Base-by-base conservation (phyloP, 352 stramenopile genomes). In the Phytophthora pinifolia region DNA sequence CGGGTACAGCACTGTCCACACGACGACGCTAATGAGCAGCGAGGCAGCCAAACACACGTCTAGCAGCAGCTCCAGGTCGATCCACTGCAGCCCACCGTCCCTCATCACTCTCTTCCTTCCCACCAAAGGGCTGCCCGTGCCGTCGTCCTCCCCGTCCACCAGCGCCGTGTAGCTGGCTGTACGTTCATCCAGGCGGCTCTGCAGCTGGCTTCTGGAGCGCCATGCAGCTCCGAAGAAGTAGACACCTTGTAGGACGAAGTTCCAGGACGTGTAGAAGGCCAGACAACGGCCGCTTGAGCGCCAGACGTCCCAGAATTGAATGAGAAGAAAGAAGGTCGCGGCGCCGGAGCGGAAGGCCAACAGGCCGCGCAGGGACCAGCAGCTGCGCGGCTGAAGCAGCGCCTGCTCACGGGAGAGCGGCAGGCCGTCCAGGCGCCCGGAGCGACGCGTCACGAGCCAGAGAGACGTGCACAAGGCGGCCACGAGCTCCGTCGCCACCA, bases 211-310 rank as follows among this genome's bases (percentile, higher is more conserved):
- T 42, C 52, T 49, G 4, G 78, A 84, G 14, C 65, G 55, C 32
- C 39, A 46, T 1, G 67, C 58, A 7, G 80, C 78, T 5, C 51
- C 20, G 0, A 33, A 33, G 55, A 91, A 91, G 70, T 91, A 91
- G 27, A 46, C 35, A 38, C 76, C 78, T 51, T 94, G 81, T 3
- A 74, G 55, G n/a, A 88, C 70, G 38, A 92, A 90, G 59, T 94
- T 94, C 83, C 83, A 94, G n/a, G 79, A 89, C 34, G 83, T 94
- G 65, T 89, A 94, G 57, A 94, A 91, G 42, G 59, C 58, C 44
- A 92, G 52, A 38, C 83, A 89, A 30, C 62, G 60, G 29, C 57
- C 59, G 9, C 42, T 27, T 13, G 83, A 81, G 36, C 79, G 75
- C 35, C 75, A 76, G 4, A 89, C 25, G 50, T 94, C 78, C 65